Evolutionary conservation across 768 basidiomycete species (phyloP).

Genomic region (Clathrus columnatus): DNA sequence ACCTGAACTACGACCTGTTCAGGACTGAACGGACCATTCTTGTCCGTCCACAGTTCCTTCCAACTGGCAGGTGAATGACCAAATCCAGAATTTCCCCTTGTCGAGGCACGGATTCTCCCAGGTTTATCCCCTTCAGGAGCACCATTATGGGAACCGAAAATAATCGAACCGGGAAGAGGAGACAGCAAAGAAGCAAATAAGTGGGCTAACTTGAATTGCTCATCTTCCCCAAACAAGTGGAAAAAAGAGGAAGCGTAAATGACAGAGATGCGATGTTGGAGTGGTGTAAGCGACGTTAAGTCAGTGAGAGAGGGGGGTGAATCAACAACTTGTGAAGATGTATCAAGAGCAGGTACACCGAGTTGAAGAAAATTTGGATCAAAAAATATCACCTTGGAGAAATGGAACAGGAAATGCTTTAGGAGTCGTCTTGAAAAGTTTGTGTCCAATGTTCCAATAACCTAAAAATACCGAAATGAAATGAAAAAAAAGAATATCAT

Average conservation of each 20-base stretch:
- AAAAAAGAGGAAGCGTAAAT: constrained; percentile 17
- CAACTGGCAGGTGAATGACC: constrained; percentile 30
- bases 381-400: constrained; percentile 47
- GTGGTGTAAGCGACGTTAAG: constrained; percentile 11
- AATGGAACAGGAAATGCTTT: constrained; percentile 47
- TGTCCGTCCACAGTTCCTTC: constrained; percentile 28
- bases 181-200: constrained; percentile 12
- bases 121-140: not conserved
- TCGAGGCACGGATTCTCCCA: not conserved
- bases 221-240: constrained; percentile 15
- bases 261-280: constrained; percentile 8
- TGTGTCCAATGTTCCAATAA: too few relatives aligned
- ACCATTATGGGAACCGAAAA: constrained; percentile 14
- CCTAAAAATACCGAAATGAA: not conserved
- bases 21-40: constrained; percentile 7
- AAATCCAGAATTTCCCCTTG: not conserved
- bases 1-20: constrained; percentile 4
- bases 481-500: not conserved
- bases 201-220: constrained; percentile 12
- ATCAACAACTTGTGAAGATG: not conserved
- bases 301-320: not conserved
- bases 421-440: constrained; percentile 45
- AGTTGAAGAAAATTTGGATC: constrained; percentile 20
- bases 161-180: constrained; percentile 13
- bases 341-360: not conserved